Percentiles rank a stretch among this genome's conserved stretches.
Evolutionary conservation across 2,329 filamentous ascomycete genomes (phyloP).

Genomic region (Phyllosticta citrichinensis): DNA sequence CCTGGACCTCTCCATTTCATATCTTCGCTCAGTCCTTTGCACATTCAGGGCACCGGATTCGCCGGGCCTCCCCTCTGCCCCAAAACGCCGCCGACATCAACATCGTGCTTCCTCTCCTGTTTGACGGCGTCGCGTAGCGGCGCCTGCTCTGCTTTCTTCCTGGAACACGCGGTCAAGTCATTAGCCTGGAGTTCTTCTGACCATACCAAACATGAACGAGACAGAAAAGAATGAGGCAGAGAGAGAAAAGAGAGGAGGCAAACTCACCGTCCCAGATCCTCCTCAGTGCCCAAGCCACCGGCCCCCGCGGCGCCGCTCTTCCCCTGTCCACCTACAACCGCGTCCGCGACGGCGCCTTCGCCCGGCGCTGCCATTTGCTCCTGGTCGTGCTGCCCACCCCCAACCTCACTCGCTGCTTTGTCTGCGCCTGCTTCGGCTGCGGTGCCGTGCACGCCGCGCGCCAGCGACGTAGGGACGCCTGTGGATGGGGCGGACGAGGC

Average conservation of each 20-base stretch:
- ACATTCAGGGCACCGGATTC: slow-evolving; percentile 14
- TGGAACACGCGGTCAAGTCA: slow-evolving; percentile 11
- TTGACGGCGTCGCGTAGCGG: slow-evolving; percentile 31
- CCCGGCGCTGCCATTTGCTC: slow-evolving; percentile 38
- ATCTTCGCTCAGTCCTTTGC: neutral
- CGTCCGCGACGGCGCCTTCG: slow-evolving; percentile 34
- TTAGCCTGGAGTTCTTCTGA: neutral
- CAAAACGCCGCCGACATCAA: slow-evolving; percentile 32
- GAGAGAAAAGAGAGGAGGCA: neutral
- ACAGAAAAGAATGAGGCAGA: neutral
- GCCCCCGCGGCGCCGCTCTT: slow-evolving; percentile 22
- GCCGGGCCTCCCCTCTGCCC: slow-evolving; percentile 39
- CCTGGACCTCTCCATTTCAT: too few relatives aligned
- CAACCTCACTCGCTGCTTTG: slow-evolving; percentile 28
- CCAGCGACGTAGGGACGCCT: slow-evolving; percentile 29
- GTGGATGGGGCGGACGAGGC: slow-evolving; percentile 14
- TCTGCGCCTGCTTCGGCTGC: slow-evolving; percentile 29
- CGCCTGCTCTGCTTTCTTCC: slow-evolving; percentile 42
- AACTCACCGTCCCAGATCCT: slow-evolving; percentile 34
- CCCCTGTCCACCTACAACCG: slow-evolving; percentile 23
- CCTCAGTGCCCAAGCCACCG: slow-evolving; percentile 28
- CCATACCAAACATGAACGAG: neutral
- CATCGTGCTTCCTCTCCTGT: slow-evolving; percentile 25
- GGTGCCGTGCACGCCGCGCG: slow-evolving; percentile 35
- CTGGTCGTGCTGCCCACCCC: slow-evolving; percentile 34